Evolutionary conservation across 2,329 filamentous ascomycete species (phyloP).

Genomic region (Monosporascus sp.): DNA sequence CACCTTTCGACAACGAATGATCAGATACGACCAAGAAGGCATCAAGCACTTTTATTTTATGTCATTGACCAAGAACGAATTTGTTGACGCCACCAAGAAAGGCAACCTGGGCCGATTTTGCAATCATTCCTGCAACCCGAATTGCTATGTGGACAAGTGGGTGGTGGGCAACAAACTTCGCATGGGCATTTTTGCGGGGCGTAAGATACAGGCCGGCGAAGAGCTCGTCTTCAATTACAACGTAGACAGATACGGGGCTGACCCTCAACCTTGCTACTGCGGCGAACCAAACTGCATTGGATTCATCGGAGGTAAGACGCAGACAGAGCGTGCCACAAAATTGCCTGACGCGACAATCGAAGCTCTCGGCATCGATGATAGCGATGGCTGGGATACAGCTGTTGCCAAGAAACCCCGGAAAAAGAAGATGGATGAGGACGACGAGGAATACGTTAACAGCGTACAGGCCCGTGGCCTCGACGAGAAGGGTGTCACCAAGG

Average conservation of each 20-base stretch:
- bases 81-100: constrained; percentile 95
- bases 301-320: constrained; percentile 95
- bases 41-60: constrained; percentile 99
- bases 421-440: constrained; percentile 87
- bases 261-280: constrained; percentile 96
- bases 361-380: constrained; percentile 90
- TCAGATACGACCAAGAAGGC: constrained; percentile 89
- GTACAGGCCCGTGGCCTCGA: constrained; percentile 30
- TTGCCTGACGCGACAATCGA: constrained; percentile 85
- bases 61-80: constrained; percentile 94
- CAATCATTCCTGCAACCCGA: constrained; percentile 98
- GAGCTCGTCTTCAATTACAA: constrained; percentile 99
- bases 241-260: constrained; percentile 93
- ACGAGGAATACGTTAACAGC: constrained; percentile 93
- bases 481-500: constrained; percentile 28
- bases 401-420: constrained; percentile 86
- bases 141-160: constrained; percentile 99
- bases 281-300: constrained; percentile 91
- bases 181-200: constrained; percentile 96
- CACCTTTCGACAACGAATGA: constrained; percentile 82
- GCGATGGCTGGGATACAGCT: constrained; percentile 84
- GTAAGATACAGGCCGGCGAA: constrained; percentile 78
- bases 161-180: constrained; percentile 94
- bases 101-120: constrained; percentile 95
- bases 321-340: constrained; percentile 92